Evolutionary conservation across 2,329 filamentous ascomycete genomes (phyloP).

Genomic region (Neopestalotiopsis clavispora): DNA sequence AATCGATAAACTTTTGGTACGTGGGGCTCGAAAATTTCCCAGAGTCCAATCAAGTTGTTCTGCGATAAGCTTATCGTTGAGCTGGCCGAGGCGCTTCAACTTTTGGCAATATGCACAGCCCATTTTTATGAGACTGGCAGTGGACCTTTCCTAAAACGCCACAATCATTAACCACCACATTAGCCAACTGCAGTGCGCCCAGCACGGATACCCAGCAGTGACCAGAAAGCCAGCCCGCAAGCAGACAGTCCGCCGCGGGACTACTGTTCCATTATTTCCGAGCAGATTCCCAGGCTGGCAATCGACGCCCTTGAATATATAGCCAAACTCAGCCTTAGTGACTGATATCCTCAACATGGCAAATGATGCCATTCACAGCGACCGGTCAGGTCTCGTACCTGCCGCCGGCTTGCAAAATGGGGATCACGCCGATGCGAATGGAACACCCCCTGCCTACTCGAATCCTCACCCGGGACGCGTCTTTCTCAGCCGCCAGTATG

Average conservation of each 20-base stretch:
- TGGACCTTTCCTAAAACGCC: neutral
- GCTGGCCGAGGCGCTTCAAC: neutral
- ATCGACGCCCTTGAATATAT: neutral
- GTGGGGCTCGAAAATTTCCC: constrained; percentile 14
- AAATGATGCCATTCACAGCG: constrained; percentile 2
- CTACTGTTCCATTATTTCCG: neutral
- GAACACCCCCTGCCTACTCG: neutral
- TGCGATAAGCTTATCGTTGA: constrained; percentile 7
- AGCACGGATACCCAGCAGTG: neutral
- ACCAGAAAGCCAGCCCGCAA: neutral
- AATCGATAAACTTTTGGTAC: constrained; percentile 16
- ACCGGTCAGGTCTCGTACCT: constrained; percentile 10
- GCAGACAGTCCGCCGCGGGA: neutral
- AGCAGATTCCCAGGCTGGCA: neutral
- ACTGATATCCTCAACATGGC: constrained; percentile 3
- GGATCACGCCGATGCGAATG: constrained; percentile 32
- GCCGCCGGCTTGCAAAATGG: constrained; percentile 37
- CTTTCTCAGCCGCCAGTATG: constrained; percentile 66
- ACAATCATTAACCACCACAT: neutral
- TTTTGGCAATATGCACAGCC: neutral
- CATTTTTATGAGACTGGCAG: neutral
- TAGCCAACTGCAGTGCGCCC: too few relatives aligned
- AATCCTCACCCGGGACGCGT: constrained; percentile 35
- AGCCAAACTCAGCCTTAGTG: neutral
- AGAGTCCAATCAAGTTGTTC: neutral